phyloP scores from a whole-genome alignment of 495 filamentous ascomycete species.

The Penicillium paradoxum region DNA sequence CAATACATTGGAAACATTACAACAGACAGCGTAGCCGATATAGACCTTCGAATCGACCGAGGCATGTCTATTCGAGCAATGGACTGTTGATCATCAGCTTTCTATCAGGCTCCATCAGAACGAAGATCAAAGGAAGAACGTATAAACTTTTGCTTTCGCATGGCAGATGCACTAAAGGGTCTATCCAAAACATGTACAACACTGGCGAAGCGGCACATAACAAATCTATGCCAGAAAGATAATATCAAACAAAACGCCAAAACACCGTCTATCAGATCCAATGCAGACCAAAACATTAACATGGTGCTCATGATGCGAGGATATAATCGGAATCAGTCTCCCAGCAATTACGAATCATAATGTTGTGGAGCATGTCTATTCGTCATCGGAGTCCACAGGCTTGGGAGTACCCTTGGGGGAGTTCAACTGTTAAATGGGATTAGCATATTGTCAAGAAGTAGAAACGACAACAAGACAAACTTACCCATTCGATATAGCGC shows the following conservation, averaged over 20 bases:
- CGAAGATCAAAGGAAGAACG: neutral
- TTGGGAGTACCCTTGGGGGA: slow-evolving; percentile 71
- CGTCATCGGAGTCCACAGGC: slow-evolving; percentile 74
- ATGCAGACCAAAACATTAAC: slow-evolving; percentile 21
- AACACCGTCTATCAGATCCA: slow-evolving; percentile 28
- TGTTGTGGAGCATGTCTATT: slow-evolving; percentile 38
- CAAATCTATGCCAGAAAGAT: slow-evolving; percentile 6
- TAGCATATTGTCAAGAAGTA: slow-evolving; percentile 16
- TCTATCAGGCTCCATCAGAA: no score
- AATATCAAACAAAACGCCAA: slow-evolving; percentile 5
- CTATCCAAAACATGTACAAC: slow-evolving; percentile 9
- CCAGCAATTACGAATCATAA: slow-evolving; percentile 20
- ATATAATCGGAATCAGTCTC: slow-evolving; percentile 12
- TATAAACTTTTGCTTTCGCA: slow-evolving; percentile 8
- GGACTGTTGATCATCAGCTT: no score
- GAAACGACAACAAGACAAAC: slow-evolving; percentile 24
- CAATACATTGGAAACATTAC: neutral
- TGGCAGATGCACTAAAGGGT: slow-evolving; percentile 5
- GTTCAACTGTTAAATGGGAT: slow-evolving; percentile 32
- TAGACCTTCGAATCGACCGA: neutral
- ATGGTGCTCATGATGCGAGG: slow-evolving; percentile 22
- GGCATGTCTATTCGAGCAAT: no score
- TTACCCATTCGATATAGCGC: slow-evolving; percentile 87
- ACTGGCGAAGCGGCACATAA: slow-evolving; percentile 1
- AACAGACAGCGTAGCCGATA: neutral